Conservation (phyloP, 352 stramenopile species). For the Phytophthora hybrid region DNA sequence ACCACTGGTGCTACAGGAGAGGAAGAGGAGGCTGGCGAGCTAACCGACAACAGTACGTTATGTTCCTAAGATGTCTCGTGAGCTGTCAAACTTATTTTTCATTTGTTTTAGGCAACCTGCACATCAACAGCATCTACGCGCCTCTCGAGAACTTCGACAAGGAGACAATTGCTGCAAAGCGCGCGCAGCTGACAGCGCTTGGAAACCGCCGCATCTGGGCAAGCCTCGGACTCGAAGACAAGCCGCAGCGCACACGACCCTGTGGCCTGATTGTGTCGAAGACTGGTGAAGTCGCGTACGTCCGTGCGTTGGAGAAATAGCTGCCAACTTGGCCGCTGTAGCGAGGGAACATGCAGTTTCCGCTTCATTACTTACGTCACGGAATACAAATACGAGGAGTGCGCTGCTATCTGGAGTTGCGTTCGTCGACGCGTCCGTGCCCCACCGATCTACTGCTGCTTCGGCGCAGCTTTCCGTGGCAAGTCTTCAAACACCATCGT, state of each 20-base stretch:
- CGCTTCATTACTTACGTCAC: constrained; percentile 32
- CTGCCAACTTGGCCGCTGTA: background rate
- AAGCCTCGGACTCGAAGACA: constrained; percentile 86
- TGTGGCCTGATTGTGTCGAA: constrained; percentile 80
- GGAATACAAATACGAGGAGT: constrained; percentile 48
- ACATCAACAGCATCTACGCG: constrained; percentile 75
- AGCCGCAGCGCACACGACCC: constrained; percentile 56
- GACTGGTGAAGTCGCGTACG: constrained; percentile 75
- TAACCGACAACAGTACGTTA: constrained; percentile 66
- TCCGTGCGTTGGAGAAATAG: constrained; percentile 74
- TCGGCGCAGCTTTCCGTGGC: constrained; percentile 52
- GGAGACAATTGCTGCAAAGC: constrained; percentile 83
- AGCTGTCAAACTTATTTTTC: background rate
- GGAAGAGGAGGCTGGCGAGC: constrained; percentile 79
- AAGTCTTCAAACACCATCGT: constrained; percentile 80
- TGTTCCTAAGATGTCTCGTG: background rate
- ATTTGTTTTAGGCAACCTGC: constrained; percentile 54
- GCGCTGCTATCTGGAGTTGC: constrained; percentile 5
- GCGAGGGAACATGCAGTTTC: constrained; percentile 28
- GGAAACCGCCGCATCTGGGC: constrained; percentile 87
- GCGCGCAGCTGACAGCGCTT: constrained; percentile 73
- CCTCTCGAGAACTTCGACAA: constrained; percentile 83
- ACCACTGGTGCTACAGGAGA: constrained; percentile 35
- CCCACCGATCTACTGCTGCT: constrained; percentile 36
- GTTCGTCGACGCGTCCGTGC: background rate